Conservation (phyloP, 2,329 filamentous ascomycete genomes). For the Cercospora sp. region DNA sequence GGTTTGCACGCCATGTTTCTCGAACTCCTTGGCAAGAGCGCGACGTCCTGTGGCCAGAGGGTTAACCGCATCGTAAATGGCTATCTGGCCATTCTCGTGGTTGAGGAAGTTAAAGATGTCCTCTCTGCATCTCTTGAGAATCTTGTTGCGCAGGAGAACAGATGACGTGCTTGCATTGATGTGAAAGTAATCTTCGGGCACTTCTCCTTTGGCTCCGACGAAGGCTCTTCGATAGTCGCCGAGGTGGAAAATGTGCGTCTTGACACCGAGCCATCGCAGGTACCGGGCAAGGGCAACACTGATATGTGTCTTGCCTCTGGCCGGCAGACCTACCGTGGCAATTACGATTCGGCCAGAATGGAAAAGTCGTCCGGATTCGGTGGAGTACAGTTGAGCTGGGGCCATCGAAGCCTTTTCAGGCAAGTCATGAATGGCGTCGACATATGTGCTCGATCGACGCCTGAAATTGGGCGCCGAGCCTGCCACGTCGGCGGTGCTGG, state of each 20-base stretch:
- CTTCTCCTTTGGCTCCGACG: constrained; percentile 75
- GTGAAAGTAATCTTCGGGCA: constrained; percentile 97
- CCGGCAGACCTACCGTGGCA: constrained; percentile 91
- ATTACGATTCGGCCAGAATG: constrained; percentile 97
- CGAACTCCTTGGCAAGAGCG: constrained; percentile 89
- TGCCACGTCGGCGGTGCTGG: constrained; percentile 77
- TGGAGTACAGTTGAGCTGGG: constrained; percentile 95
- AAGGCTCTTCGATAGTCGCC: constrained; percentile 95
- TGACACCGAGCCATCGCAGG: constrained; percentile 94
- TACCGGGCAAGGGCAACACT: constrained; percentile 95
- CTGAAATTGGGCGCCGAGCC: constrained; percentile 87
- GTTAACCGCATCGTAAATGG: constrained; percentile 98
- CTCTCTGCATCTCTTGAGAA: constrained; percentile 93
- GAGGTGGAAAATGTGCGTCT: constrained; percentile 95
- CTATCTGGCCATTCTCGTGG: constrained; percentile 95
- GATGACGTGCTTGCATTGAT: constrained; percentile 90
- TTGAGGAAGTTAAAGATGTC: constrained; percentile 97
- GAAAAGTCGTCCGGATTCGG: constrained; percentile 93
- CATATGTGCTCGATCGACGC: constrained; percentile 91
- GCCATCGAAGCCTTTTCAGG: constrained; percentile 81
- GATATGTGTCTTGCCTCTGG: constrained; percentile 96
- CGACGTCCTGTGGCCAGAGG: constrained; percentile 79
- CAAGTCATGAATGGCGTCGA: constrained; percentile 95
- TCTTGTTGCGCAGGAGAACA: constrained; percentile 93
- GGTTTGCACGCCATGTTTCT: constrained; percentile 95